Evolutionary conservation across 2,329 filamentous ascomycete species (phyloP).

Genomic region (Apiospora sp.): DNA sequence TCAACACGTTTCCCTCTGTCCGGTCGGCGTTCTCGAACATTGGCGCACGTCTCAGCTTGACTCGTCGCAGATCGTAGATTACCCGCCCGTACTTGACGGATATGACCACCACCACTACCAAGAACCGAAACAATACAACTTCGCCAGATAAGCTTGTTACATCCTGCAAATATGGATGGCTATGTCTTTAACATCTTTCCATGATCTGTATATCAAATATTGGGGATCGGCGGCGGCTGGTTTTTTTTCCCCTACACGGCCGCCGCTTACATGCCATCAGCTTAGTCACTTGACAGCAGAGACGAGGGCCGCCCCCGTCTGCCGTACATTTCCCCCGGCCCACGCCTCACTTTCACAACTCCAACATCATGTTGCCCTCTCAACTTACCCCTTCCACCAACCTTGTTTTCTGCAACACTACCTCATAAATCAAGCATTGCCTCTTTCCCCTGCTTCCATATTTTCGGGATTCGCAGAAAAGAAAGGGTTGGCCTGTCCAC

Average conservation of each 20-base stretch:
- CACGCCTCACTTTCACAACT: conserved; percentile 15
- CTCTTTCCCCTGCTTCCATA: neutral
- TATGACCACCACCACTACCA: neutral
- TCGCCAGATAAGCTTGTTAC: neutral
- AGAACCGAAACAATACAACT: neutral
- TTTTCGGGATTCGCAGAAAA: neutral
- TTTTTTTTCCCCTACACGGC: neutral
- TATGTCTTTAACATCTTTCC: neutral
- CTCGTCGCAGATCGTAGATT: conserved; percentile 7
- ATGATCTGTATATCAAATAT: neutral
- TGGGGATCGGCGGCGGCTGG: neutral
- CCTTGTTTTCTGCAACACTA: neutral
- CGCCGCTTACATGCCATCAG: conserved; percentile 10
- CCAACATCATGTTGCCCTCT: neutral
- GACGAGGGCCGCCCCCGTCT: conserved; percentile 1
- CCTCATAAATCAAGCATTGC: neutral
- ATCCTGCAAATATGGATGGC: neutral
- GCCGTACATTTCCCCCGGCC: neutral
- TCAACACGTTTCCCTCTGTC: neutral
- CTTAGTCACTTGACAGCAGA: conserved; percentile 1
- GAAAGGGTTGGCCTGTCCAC: neutral
- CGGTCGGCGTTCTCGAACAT: neutral
- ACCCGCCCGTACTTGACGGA: conserved; percentile 16
- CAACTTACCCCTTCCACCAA: neutral
- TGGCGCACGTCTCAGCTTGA: conserved; percentile 14